These are phyloP conservation scores for Ophiostoma triangulosporum DNA, from an alignment of 2,329 filamentous ascomycete genomes.

Conservation along the genomic window DNA sequence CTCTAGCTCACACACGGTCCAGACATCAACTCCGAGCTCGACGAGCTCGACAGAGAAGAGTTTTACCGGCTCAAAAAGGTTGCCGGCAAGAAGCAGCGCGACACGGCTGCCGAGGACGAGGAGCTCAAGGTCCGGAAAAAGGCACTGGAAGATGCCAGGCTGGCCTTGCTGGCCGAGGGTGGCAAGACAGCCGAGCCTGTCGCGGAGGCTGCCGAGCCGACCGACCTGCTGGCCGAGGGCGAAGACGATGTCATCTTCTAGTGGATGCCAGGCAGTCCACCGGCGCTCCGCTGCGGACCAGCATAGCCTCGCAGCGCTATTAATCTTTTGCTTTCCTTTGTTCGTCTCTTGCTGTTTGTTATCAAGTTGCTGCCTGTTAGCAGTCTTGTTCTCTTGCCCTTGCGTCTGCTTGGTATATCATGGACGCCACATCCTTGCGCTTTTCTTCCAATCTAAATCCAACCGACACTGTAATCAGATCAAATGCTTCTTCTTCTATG, in stretches of 20 bases:
- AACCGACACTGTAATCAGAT: background rate
- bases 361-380: background rate
- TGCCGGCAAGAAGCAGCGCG: constrained; percentile 69
- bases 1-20: background rate
- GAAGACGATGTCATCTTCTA: constrained; percentile 78
- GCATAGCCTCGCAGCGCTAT: background rate
- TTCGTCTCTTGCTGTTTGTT: background rate
- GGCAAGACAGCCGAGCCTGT: constrained; percentile 15
- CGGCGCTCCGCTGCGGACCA: background rate
- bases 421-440: background rate
- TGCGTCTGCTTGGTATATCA: constrained; percentile 2
- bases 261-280: background rate
- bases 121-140: constrained; percentile 64
- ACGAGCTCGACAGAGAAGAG: constrained; percentile 94
- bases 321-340: background rate
- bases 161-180: constrained; percentile 11
- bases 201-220: constrained; percentile 22
- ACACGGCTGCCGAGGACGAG: constrained; percentile 56
- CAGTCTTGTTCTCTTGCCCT: background rate
- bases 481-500: background rate
- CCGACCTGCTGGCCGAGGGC: constrained; percentile 59
- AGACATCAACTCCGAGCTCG: constrained; percentile 94
- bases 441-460: background rate
- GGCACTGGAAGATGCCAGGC: constrained; percentile 27
- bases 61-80: constrained; percentile 98